phyloP scores from a whole-genome alignment of 441 rosid species.

The Croton setiger region DNA sequence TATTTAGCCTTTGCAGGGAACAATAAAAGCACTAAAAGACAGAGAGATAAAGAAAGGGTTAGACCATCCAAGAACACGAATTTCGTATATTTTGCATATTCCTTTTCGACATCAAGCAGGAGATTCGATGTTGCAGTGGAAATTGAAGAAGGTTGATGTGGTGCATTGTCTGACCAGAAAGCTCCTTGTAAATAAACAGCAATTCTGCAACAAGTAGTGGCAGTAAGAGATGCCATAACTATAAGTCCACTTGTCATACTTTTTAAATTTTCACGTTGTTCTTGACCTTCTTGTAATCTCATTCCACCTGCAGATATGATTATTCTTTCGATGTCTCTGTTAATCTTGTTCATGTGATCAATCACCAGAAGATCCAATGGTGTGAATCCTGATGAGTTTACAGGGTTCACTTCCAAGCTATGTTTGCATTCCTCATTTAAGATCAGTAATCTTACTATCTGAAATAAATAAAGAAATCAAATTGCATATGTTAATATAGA shows the following conservation, averaged over 20 bases:
- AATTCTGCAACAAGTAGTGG: not conserved
- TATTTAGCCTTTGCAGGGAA: not conserved
- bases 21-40: not conserved
- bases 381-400: not conserved
- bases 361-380: conserved; percentile 2
- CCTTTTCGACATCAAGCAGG: not conserved
- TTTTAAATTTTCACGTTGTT: conserved; percentile 3
- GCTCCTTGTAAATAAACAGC: not conserved
- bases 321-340: not conserved
- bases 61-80: not conserved
- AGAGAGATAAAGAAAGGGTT: not conserved
- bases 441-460: not conserved
- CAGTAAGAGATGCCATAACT: not conserved
- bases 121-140: not conserved
- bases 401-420: not conserved
- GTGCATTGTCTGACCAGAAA: not conserved
- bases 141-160: not conserved
- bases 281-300: not conserved
- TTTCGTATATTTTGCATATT: not conserved
- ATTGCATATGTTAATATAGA: no score
- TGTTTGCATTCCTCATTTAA: not conserved
- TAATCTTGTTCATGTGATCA: not conserved
- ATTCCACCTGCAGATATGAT: not conserved
- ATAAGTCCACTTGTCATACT: not conserved
- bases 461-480: no score